Conservation (phyloP, 2,329 filamentous ascomycete genomes). For the Rhinocladiella similis region DNA sequence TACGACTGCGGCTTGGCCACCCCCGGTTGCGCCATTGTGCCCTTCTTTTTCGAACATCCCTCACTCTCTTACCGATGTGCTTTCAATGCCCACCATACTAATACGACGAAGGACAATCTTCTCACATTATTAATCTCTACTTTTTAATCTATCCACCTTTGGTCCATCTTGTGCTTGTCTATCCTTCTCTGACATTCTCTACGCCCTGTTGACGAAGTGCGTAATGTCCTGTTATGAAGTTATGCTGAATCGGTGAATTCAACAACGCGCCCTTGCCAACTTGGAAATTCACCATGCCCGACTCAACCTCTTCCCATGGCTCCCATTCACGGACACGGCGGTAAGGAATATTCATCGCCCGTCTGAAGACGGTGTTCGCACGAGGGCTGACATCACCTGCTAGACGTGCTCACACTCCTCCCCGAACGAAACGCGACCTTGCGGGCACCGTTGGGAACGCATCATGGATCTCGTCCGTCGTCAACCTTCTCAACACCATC, state of each 20-base stretch:
- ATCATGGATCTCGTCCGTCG: conserved; percentile 84
- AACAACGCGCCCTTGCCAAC: not conserved
- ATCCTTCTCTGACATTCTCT: too few relatives aligned
- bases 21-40: too few relatives aligned
- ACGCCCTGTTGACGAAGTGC: too few relatives aligned
- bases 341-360: conserved; percentile 66
- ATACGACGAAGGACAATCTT: too few relatives aligned
- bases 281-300: conserved; percentile 5
- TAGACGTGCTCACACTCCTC: conserved; percentile 25
- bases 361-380: conserved; percentile 80
- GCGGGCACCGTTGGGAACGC: conserved; percentile 68
- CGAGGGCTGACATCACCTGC: conserved; percentile 55
- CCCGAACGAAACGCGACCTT: conserved; percentile 65
- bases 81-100: too few relatives aligned
- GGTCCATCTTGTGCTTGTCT: too few relatives aligned
- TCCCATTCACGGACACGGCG: conserved; percentile 25
- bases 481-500: conserved; percentile 97
- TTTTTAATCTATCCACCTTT: too few relatives aligned
- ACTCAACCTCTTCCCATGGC: conserved; percentile 16
- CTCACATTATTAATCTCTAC: too few relatives aligned
- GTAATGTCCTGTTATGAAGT: not conserved
- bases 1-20: too few relatives aligned
- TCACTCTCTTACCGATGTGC: too few relatives aligned
- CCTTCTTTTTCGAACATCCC: too few relatives aligned
- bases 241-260: not conserved